Evolutionary conservation across 2,329 filamentous ascomycete genomes (phyloP).

Genomic region (Emergomyces pasteurianus): DNA sequence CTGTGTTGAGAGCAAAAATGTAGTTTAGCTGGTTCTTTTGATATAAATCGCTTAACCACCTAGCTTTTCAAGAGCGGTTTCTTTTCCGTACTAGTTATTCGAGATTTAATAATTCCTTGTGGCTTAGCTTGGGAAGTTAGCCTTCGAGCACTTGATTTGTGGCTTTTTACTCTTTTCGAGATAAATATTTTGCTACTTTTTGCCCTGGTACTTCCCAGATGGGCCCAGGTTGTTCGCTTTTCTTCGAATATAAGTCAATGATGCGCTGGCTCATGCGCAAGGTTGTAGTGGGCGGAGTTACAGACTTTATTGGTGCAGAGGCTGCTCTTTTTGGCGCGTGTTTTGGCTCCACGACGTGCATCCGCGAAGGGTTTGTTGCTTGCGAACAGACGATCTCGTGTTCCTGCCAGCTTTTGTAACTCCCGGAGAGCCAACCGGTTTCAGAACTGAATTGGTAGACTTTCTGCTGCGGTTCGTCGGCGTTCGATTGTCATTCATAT

Average conservation of each 20-base stretch:
- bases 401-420: conserved; percentile 1
- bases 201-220: not conserved
- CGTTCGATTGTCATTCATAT: not conserved
- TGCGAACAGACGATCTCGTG: not conserved
- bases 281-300: not conserved
- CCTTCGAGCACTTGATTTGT: not conserved
- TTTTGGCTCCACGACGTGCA: not conserved
- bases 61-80: not conserved
- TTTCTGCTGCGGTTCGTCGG: not conserved
- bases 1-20: not conserved
- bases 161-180: not conserved
- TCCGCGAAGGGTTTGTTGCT: not conserved
- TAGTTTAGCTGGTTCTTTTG: not conserved
- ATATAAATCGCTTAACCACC: not conserved
- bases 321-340: not conserved
- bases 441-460: conserved; percentile 1
- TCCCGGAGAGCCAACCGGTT: not conserved
- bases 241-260: not conserved
- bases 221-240: not conserved
- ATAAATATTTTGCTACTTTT: not conserved
- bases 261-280: conserved; percentile 2
- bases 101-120: conserved; percentile 1
- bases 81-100: not conserved
- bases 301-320: not conserved
- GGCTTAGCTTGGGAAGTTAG: not conserved